Conservation (phyloP, 2,329 filamentous ascomycete genomes). For the Paecilomyces variotii region DNA sequence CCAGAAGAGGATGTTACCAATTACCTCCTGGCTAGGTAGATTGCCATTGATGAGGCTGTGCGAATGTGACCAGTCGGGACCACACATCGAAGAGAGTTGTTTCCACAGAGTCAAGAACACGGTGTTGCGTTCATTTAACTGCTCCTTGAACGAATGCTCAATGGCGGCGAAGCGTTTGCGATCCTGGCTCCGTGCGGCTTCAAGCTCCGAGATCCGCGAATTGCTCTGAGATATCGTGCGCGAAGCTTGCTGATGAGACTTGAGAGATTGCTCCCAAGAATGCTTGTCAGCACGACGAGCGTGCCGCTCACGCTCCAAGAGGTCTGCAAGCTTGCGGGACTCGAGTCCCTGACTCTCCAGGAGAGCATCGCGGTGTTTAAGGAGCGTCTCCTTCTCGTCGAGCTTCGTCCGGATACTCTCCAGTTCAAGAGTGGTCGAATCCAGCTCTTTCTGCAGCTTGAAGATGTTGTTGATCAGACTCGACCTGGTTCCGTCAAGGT, state of each 20-base stretch:
- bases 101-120: constrained; percentile 87
- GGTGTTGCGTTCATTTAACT: constrained; percentile 82
- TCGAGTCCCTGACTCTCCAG: constrained; percentile 86
- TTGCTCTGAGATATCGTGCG: constrained; percentile 80
- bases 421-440: constrained; percentile 73
- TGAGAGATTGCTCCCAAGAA: constrained; percentile 80
- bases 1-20: constrained; percentile 66
- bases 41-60: constrained; percentile 86
- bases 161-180: constrained; percentile 66
- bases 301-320: constrained; percentile 84
- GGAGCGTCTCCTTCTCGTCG: constrained; percentile 81
- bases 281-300: constrained; percentile 78
- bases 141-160: constrained; percentile 75
- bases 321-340: constrained; percentile 71
- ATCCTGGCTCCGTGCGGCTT: constrained; percentile 68
- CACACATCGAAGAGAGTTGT: constrained; percentile 74
- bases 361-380: constrained; percentile 80
- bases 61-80: constrained; percentile 82
- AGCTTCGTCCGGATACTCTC: constrained; percentile 68
- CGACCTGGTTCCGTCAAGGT: constrained; percentile 76
- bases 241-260: constrained; percentile 79
- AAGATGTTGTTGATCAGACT: constrained; percentile 79
- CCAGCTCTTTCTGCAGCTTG: constrained; percentile 80
- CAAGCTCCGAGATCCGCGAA: constrained; percentile 74
- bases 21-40: constrained; percentile 74